Conservation (phyloP, 129 eudicot species). For the Saposhnikovia divaricata region DNA sequence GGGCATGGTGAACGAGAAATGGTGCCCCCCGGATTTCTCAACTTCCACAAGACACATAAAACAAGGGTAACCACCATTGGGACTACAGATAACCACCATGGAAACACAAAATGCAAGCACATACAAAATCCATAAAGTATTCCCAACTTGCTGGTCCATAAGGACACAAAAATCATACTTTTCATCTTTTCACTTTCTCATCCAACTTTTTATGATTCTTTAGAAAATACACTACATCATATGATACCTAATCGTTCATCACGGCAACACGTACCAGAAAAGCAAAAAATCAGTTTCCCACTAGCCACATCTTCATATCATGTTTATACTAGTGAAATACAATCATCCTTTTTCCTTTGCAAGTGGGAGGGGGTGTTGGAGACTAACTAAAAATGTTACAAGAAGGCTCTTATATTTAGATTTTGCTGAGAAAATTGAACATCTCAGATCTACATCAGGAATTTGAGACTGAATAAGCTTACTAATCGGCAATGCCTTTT, state of each 20-base stretch:
- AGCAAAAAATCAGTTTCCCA: slow-evolving; percentile 16
- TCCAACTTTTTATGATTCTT: not conserved
- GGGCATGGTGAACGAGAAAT: not conserved
- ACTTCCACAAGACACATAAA: slow-evolving; percentile 7
- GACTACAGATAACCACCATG: slow-evolving; percentile 20
- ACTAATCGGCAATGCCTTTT: not conserved
- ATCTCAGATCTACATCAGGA: slow-evolving; percentile 7
- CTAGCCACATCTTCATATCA: slow-evolving; percentile 8
- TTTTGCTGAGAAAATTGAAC: not conserved
- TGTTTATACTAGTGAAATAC: not conserved
- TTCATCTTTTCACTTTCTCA: not conserved
- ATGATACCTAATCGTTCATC: slow-evolving; percentile 6
- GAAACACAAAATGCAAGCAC: slow-evolving; percentile 15
- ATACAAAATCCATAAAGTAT: slow-evolving; percentile 5
- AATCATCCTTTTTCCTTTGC: not conserved
- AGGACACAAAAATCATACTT: slow-evolving; percentile 7
- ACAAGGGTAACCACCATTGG: slow-evolving; percentile 16
- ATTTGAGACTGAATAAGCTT: not conserved
- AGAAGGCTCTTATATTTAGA: not conserved
- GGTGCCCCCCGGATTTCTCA: not conserved
- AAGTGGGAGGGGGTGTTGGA: not conserved
- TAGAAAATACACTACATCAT: not conserved
- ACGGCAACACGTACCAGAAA: slow-evolving; percentile 4
- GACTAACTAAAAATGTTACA: not conserved
- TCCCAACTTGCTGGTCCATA: slow-evolving; percentile 18